Percentiles rank a stretch among this genome's conserved stretches.
phyloP scores from a whole-genome alignment of 2,329 filamentous ascomycete genomes.

The Aspergillus caelatus region DNA sequence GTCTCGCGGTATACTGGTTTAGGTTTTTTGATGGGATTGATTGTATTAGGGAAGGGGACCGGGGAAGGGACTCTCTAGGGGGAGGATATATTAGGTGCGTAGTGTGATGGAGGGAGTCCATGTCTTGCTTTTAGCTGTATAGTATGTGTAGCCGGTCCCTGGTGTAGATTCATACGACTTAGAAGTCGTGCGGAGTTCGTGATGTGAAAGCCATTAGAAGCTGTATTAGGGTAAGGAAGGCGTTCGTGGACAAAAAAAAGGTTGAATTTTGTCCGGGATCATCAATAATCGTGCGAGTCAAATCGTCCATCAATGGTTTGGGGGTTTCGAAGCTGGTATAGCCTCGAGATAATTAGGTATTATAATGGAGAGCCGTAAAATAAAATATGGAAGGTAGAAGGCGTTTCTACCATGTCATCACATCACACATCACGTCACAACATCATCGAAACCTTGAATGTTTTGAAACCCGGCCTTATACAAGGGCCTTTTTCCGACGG shows the following conservation, averaged over 20 bases:
- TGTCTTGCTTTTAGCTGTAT: neutral
- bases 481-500: slow-evolving; percentile 49
- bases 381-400: slow-evolving; percentile 3
- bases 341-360: slow-evolving; percentile 10
- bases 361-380: slow-evolving; percentile 4
- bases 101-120: neutral
- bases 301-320: slow-evolving; percentile 6
- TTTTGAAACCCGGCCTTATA: neutral
- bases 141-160: neutral
- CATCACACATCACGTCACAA: slow-evolving; percentile 4
- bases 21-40: neutral
- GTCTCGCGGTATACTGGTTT: neutral
- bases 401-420: slow-evolving; percentile 1
- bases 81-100: neutral
- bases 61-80: neutral
- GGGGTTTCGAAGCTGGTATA: neutral
- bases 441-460: neutral
- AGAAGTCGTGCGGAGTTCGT: neutral
- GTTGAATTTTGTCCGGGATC: slow-evolving; percentile 2
- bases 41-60: neutral
- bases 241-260: slow-evolving; percentile 5
- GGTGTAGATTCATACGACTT: neutral
- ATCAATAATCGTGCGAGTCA: slow-evolving; percentile 12
- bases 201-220: neutral
- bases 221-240: slow-evolving; percentile 1